Conservation (phyloP, 345 rosid species). For the Anacardium occidentale region DNA sequence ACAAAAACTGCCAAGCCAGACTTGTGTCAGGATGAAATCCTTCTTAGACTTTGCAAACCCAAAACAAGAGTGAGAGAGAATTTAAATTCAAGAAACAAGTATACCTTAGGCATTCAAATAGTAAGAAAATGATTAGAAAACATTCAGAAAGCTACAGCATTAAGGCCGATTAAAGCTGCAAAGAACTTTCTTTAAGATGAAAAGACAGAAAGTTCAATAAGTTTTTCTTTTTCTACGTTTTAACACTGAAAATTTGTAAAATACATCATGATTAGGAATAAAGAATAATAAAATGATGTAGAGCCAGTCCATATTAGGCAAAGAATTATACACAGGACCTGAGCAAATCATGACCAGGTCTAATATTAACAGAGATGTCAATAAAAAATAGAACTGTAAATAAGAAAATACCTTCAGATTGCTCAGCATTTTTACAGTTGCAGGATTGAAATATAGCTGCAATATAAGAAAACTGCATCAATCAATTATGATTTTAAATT, state of each 20-base stretch:
- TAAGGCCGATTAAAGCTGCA: slow-evolving; percentile 7
- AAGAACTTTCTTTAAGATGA: slow-evolving; percentile 1
- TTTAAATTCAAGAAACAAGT: not conserved
- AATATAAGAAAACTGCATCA: slow-evolving; percentile 25
- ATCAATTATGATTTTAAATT: not conserved
- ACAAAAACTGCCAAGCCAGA: not conserved
- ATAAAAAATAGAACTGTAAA: too few species aligned
- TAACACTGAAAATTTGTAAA: not conserved
- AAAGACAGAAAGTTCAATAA: not conserved
- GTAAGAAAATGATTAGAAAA: not conserved
- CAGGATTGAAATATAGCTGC: slow-evolving; percentile 98
- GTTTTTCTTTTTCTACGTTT: not conserved
- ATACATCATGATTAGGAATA: too few species aligned
- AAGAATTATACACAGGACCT: too few species aligned
- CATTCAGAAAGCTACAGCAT: not conserved
- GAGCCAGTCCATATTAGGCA: too few species aligned
- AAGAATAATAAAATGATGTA: too few species aligned
- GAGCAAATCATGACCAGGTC: too few species aligned
- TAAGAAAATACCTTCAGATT: slow-evolving; percentile 79
- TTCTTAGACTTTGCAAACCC: not conserved
- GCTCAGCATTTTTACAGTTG: slow-evolving; percentile 98
- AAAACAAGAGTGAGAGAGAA: not conserved
- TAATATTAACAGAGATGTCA: too few species aligned
- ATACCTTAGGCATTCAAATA: not conserved
- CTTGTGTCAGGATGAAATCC: not conserved